Conservation (phyloP, 1,139 yeast species). For the Petasospora rhodanensis region DNA sequence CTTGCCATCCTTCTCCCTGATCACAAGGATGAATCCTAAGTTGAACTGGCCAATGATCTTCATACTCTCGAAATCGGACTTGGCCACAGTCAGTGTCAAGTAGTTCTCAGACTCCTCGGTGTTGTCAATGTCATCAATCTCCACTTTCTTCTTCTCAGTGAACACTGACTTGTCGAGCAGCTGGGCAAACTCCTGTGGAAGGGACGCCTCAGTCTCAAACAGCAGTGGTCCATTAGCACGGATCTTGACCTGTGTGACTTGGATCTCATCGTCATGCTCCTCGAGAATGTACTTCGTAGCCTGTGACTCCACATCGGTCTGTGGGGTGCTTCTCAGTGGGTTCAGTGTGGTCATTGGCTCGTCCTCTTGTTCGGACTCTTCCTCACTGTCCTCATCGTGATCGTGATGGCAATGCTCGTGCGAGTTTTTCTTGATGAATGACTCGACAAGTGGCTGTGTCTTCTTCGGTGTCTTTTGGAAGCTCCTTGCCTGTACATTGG, state of each 20-base stretch:
- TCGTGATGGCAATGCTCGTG: slow-evolving; percentile 2
- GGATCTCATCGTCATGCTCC: neutral
- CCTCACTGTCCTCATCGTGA: slow-evolving; percentile 1
- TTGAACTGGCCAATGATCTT: slow-evolving; percentile 86
- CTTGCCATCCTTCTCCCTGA: slow-evolving; percentile 30
- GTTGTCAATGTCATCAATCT: slow-evolving; percentile 31
- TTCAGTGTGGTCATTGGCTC: neutral
- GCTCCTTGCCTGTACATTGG: no score
- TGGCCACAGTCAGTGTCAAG: slow-evolving; percentile 51
- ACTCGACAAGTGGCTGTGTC: no score
- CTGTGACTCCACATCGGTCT: slow-evolving; percentile 4
- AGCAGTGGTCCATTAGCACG: no score
- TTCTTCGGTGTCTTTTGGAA: no score
- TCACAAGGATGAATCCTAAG: slow-evolving; percentile 80
- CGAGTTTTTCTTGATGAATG: neutral
- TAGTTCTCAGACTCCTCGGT: slow-evolving; percentile 50
- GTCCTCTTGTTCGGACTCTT: neutral
- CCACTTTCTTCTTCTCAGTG: slow-evolving; percentile 7
- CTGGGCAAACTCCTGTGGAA: slow-evolving; percentile 5
- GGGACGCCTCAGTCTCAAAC: slow-evolving; percentile 5
- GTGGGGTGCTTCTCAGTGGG: slow-evolving; percentile 7
- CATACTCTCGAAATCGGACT: slow-evolving; percentile 68
- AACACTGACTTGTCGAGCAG: no score
- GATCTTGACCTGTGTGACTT: neutral
- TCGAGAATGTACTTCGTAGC: neutral